A percentile compares a stretch with the other conserved stretches of the same genome.
Evolutionary conservation across 495 filamentous ascomycete species (phyloP).

Genomic region (Parachaetomium inaequale): DNA sequence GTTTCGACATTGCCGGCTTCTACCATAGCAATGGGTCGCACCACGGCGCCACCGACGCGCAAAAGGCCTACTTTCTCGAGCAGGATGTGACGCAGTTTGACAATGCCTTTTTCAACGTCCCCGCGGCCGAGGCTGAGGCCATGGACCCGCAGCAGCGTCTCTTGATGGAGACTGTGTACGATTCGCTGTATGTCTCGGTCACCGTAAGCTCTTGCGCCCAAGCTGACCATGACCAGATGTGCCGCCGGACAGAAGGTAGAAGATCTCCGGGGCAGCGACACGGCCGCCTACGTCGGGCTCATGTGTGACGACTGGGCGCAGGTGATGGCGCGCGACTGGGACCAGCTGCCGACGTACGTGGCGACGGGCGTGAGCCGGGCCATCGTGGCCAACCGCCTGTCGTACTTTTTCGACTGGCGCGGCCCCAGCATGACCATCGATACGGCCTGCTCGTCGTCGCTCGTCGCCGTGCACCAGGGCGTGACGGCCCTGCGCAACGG

Average conservation of each 20-base stretch:
- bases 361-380: slow-evolving; percentile 28
- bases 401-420: slow-evolving; percentile 46
- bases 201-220: no score
- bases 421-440: slow-evolving; percentile 44
- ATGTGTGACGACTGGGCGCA: slow-evolving; percentile 27
- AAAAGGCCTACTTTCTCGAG: no score
- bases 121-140: background rate
- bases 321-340: background rate
- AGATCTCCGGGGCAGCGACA: slow-evolving; percentile 40
- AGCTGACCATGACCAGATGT: background rate
- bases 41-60: no score
- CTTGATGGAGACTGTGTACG: background rate
- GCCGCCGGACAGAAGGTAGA: slow-evolving; percentile 63
- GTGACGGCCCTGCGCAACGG: slow-evolving; percentile 45
- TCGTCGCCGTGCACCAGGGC: slow-evolving; percentile 52
- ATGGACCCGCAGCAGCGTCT: background rate
- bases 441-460: slow-evolving; percentile 54
- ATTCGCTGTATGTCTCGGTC: background rate
- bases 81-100: background rate
- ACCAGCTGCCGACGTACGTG: slow-evolving; percentile 46
- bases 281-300: slow-evolving; percentile 17
- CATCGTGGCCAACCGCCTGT: slow-evolving; percentile 50
- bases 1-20: no score
- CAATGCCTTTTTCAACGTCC: background rate
- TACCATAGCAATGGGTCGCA: no score